Base-by-base conservation (phyloP, 495 filamentous ascomycete genomes). In the Parathielavia hyrcaniae region DNA sequence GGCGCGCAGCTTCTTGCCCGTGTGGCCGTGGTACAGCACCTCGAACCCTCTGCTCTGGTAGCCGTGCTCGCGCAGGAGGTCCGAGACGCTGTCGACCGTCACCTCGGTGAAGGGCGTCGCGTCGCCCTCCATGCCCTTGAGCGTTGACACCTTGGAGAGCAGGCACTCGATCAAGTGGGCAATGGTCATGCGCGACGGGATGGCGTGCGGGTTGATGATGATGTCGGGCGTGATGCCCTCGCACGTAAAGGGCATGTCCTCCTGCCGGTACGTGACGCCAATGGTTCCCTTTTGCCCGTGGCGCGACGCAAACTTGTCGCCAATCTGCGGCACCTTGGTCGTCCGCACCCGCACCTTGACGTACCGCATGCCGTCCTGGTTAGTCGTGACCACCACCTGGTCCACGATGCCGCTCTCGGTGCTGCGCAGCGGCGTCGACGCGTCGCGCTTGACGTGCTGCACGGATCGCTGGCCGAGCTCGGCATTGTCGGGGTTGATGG, bases 151-250 rank as follows among this genome's bases (percentile, higher is more conserved):
- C 72, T 99, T 99, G 71, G 88, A 92, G 43, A 97, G 82, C 67
- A 96, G 83, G 79, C 93, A 97, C 75, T 99, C 93, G 72, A 99
- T 95, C 81, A 99, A 90, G 80, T 99, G 95, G 58, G 95, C 93
- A 79, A 97, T 97, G 0, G 93, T 99, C 93, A 99, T 99, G 80
- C 93, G 93, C 14, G 93, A 99, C 1, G 93, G 93, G 81, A 99
- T 97, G 71, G 95, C 93, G 81, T 99, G 93, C 0, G 93, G 93
- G 68, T 99, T 99, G 81, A 99, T 97, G 72, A 99, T 97, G 53
- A 99, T 76, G 71, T 99, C 93, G 1, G 93, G 93, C 1, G 86
- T 86, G 50, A 97, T 82, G 61, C 93, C 93, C 72, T 97, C 89
- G 43, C 83, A 77, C 6, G 91, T 95, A 73, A 97, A 99, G 0